Conservation (phyloP, 2,329 filamentous ascomycete species). For the Zymoseptoria crescenta region DNA sequence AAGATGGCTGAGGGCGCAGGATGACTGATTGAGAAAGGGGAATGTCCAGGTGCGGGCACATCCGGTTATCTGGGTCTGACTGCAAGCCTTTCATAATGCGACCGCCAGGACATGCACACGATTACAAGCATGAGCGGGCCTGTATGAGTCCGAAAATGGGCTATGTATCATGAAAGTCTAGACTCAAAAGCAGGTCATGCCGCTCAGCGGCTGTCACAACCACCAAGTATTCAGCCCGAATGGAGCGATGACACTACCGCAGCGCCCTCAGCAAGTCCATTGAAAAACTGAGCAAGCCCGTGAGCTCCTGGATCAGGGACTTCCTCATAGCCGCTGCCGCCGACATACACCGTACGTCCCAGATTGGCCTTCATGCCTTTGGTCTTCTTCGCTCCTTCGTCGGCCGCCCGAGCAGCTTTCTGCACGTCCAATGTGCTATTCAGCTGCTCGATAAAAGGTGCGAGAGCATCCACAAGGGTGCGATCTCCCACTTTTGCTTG, state of each 20-base stretch:
- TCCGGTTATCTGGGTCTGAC: not conserved
- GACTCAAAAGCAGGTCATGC: not conserved
- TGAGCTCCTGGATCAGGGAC: conserved; percentile 66
- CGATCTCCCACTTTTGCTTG: conserved; percentile 83
- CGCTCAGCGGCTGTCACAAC: not conserved
- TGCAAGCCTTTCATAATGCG: not conserved
- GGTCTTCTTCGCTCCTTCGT: conserved; percentile 69
- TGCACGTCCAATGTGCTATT: conserved; percentile 56
- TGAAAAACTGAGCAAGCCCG: conserved; percentile 79
- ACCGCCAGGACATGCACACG: not conserved
- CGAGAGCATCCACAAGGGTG: conserved; percentile 81
- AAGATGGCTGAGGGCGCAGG: too few species aligned
- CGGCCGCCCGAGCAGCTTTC: conserved; percentile 67
- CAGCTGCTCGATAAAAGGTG: conserved; percentile 75
- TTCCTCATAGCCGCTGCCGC: conserved; percentile 63
- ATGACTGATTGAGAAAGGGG: not conserved
- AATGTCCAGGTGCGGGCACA: not conserved
- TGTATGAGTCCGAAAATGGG: not conserved
- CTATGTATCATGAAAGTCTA: not conserved
- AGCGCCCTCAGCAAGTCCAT: conserved; percentile 59
- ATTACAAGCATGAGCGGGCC: not conserved
- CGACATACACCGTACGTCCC: conserved; percentile 75
- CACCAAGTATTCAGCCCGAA: not conserved
- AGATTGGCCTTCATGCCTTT: conserved; percentile 89
- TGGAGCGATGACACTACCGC: conserved; percentile 18